Percentiles rank a stretch among this genome's conserved stretches.
phyloP scores from a whole-genome alignment of 1,284 basidiomycete species.

The Lentinula novae-zelandiae region DNA sequence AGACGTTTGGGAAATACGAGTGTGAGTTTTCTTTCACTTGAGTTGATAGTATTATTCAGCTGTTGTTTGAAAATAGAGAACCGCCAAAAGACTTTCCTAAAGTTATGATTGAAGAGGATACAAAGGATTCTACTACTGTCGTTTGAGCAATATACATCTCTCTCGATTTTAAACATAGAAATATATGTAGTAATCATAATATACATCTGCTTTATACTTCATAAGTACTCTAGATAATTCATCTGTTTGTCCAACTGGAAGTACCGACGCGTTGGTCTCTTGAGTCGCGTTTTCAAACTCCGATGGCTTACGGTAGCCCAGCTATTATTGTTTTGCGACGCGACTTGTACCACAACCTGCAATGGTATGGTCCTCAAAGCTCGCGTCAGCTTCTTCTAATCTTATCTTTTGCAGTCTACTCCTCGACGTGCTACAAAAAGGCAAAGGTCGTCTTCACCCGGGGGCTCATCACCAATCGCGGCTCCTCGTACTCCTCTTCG shows the following conservation, averaged over 20 bases:
- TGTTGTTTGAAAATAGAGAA: slow-evolving; percentile 23
- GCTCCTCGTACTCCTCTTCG: slow-evolving; percentile 36
- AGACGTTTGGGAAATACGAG: slow-evolving; percentile 86
- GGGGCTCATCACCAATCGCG: slow-evolving; percentile 50
- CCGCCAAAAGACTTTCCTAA: slow-evolving; percentile 30
- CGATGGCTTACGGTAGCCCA: slow-evolving; percentile 15
- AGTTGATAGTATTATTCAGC: slow-evolving; percentile 4
- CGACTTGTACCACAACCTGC: neutral
- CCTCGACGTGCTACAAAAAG: slow-evolving; percentile 54
- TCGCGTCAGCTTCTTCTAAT: slow-evolving; percentile 27
- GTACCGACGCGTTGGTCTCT: no score
- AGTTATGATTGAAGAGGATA: slow-evolving; percentile 21
- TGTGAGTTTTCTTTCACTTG: slow-evolving; percentile 12
- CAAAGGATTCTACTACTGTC: slow-evolving; percentile 2
- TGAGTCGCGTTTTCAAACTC: slow-evolving; percentile 25
- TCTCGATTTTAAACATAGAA: no score
- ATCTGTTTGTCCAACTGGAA: no score
- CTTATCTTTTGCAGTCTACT: slow-evolving; percentile 19
- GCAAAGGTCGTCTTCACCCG: slow-evolving; percentile 56
- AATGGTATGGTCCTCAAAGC: slow-evolving; percentile 14
- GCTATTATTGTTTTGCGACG: neutral
- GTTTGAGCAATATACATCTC: neutral
- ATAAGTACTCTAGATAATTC: no score
- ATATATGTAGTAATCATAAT: no score
- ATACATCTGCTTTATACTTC: no score